Evolutionary conservation across 2,329 filamentous ascomycete species (phyloP).

Genomic region (Trichoderma sp.): DNA sequence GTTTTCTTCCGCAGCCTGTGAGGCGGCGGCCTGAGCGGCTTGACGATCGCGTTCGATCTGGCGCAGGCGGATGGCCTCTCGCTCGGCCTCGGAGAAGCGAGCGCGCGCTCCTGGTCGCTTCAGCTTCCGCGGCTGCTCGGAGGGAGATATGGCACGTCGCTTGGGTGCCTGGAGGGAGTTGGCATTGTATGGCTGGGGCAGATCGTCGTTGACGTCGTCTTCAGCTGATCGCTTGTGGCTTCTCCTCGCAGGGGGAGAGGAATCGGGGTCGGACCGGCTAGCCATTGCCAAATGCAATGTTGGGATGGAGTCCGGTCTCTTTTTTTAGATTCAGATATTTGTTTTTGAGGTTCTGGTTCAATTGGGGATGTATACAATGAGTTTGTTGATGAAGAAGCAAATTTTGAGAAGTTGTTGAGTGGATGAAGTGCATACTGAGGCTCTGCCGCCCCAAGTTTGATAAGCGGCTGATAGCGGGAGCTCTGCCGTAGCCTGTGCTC

Average conservation of each 20-base stretch:
- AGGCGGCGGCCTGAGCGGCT: constrained; percentile 36
- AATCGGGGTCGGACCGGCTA: constrained; percentile 13
- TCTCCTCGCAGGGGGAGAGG: constrained; percentile 17
- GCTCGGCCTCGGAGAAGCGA: constrained; percentile 64
- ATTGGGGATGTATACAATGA: background rate
- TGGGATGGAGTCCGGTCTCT: background rate
- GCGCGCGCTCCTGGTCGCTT: constrained; percentile 67
- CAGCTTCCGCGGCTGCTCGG: constrained; percentile 58
- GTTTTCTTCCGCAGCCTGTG: constrained; percentile 36
- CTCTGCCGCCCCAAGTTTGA: background rate
- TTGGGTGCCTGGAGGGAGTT: constrained; percentile 57
- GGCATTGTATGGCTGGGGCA: constrained; percentile 60
- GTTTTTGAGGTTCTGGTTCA: background rate
- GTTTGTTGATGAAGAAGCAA: background rate
- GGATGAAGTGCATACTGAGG: background rate
- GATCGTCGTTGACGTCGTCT: constrained; percentile 40
- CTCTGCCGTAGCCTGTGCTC: background rate
- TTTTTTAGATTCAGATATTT: background rate
- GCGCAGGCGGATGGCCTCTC: constrained; percentile 63
- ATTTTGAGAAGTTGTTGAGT: background rate
- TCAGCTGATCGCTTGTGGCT: constrained; percentile 34
- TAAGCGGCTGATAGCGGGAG: background rate
- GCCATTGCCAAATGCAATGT: constrained; percentile 14
- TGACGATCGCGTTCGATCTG: constrained; percentile 56
- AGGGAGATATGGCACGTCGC: constrained; percentile 54